phyloP scores from a whole-genome alignment of 2,329 filamentous ascomycete species.

The Cladophialophora carrionii region DNA sequence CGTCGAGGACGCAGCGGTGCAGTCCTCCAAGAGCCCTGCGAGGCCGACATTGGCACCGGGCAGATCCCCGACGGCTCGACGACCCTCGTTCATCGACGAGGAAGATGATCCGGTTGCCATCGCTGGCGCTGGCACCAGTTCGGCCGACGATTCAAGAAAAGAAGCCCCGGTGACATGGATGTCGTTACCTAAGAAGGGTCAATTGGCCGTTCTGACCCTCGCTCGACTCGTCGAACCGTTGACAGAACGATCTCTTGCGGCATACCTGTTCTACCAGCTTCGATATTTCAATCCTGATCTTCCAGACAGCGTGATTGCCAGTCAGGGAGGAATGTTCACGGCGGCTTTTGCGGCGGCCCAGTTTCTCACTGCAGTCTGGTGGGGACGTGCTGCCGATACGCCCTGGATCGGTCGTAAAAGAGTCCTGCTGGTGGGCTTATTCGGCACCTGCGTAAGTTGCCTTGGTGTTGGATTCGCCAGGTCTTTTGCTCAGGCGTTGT shows the following conservation, averaged over 20 bases:
- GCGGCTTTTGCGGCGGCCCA: constrained; percentile 81
- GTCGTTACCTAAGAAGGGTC: constrained; percentile 74
- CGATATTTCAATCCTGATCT: constrained; percentile 69
- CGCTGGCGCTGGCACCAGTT: constrained; percentile 13
- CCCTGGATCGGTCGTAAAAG: constrained; percentile 71
- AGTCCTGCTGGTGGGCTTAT: constrained; percentile 74
- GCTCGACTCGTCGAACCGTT: constrained; percentile 81
- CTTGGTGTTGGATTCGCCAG: constrained; percentile 71
- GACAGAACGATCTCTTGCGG: constrained; percentile 74
- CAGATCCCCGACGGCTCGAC: constrained; percentile 27
- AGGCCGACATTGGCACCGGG: constrained; percentile 26
- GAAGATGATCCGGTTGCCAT: constrained; percentile 35
- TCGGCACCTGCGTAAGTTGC: constrained; percentile 68
- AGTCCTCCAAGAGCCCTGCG: constrained; percentile 1
- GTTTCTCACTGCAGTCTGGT: constrained; percentile 79
- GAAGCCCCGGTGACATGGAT: constrained; percentile 66
- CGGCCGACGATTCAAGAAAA: constrained; percentile 23
- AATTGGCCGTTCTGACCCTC: constrained; percentile 75
- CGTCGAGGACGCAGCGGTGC: constrained; percentile 2
- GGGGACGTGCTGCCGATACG: constrained; percentile 72
- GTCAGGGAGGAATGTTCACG: constrained; percentile 75
- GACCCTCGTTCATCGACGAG: constrained; percentile 38
- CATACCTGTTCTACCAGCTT: constrained; percentile 89
- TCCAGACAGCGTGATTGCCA: constrained; percentile 67
- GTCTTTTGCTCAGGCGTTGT: constrained; percentile 64